phyloP scores from a whole-genome alignment of 1,284 basidiomycete species.

The Sanghuangporus sanghuang region DNA sequence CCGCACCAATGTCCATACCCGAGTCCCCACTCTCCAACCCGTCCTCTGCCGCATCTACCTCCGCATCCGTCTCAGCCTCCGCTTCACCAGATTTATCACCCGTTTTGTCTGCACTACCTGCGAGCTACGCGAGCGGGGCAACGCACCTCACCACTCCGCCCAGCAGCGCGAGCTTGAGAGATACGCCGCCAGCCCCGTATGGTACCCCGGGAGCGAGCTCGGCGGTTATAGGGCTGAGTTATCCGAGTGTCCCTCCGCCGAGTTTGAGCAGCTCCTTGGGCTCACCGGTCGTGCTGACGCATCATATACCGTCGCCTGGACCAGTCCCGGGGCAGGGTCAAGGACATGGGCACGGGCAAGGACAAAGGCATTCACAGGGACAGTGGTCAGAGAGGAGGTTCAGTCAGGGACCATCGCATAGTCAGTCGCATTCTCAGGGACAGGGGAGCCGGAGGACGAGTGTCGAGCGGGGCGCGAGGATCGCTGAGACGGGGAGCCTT shows the following conservation, averaged over 20 bases:
- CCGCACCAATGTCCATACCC: not conserved
- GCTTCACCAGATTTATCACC: conserved; percentile 54
- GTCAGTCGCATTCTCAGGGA: not conserved
- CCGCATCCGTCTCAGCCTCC: conserved; percentile 41
- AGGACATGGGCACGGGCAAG: not conserved
- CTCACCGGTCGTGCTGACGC: conserved; percentile 48
- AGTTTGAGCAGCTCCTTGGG: conserved; percentile 64
- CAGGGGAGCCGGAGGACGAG: conserved; percentile 45
- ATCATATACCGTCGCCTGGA: conserved; percentile 36
- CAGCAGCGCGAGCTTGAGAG: conserved; percentile 48
- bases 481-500: conserved; percentile 60
- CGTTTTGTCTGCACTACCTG: conserved; percentile 42
- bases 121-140: conserved; percentile 49
- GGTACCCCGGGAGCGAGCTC: conserved; percentile 22
- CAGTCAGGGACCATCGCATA: conserved; percentile 21
- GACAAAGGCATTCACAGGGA: conserved; percentile 19
- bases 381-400: conserved; percentile 32
- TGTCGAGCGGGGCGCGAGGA: conserved; percentile 53
- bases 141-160: conserved; percentile 65
- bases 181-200: conserved; percentile 32
- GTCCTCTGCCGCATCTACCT: conserved; percentile 42
- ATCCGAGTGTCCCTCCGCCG: conserved; percentile 64
- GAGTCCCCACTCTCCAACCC: conserved; percentile 27
- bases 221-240: conserved; percentile 38
- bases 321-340: not conserved